A percentile compares a stretch with the other conserved stretches of the same genome.
These are phyloP conservation scores for Fusarium hostae DNA, from an alignment of 2,329 filamentous ascomycete genomes.

Conservation along the genomic window DNA sequence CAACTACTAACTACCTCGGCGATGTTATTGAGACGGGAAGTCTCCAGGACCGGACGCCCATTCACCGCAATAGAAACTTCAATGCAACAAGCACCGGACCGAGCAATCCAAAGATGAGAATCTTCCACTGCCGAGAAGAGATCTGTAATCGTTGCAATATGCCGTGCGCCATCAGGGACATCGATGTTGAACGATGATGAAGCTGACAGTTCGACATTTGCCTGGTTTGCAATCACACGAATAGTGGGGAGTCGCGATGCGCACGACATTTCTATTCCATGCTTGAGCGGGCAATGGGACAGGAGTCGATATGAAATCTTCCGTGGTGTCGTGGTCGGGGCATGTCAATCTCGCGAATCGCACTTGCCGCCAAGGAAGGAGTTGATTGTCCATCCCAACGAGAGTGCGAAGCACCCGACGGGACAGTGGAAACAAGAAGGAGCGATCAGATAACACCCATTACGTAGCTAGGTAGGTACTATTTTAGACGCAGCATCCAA, in stretches of 20 bases:
- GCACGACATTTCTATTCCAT: conserved; percentile 7
- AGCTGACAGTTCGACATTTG: conserved; percentile 41
- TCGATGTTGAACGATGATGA: conserved; percentile 44
- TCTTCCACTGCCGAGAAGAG: conserved; percentile 39
- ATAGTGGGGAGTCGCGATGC: conserved; percentile 43
- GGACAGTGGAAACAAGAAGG: conserved; percentile 1
- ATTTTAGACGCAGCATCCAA: not conserved
- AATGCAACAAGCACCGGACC: conserved; percentile 46
- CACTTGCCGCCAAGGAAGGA: not conserved
- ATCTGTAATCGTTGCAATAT: conserved; percentile 34
- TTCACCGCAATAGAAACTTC: conserved; percentile 42
- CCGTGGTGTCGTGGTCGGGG: not conserved
- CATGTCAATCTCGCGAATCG: not conserved
- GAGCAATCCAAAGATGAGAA: conserved; percentile 49
- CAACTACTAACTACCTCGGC: conserved; percentile 38
- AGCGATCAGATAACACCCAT: not conserved
- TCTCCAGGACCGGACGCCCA: conserved; percentile 26
- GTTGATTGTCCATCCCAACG: not conserved
- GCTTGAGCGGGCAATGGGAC: not conserved
- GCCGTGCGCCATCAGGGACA: conserved; percentile 27
- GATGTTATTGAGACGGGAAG: conserved; percentile 17
- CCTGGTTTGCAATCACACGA: conserved; percentile 33
- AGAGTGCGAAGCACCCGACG: not conserved
- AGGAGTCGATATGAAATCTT: no score
- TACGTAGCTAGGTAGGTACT: no score